These are phyloP conservation scores for Ogataea ganodermae DNA, from an alignment of 805 yeast species.

Conservation along the genomic window DNA sequence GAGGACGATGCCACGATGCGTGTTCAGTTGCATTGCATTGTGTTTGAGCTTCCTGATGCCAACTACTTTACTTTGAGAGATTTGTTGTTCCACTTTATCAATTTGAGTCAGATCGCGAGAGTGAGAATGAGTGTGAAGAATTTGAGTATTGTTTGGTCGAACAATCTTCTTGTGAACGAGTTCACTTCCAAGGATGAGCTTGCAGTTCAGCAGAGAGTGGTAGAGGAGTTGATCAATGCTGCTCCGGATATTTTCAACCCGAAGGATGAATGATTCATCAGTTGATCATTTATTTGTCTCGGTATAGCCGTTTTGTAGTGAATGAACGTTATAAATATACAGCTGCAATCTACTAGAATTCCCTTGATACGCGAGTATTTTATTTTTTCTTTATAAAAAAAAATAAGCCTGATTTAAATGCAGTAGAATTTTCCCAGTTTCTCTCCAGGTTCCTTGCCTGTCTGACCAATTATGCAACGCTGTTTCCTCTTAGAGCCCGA, in stretches of 20 bases:
- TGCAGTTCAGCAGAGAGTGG: conserved; percentile 52
- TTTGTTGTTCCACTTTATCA: conserved; percentile 72
- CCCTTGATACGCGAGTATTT: no score
- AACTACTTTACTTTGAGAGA: conserved; percentile 90
- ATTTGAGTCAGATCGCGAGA: conserved; percentile 43
- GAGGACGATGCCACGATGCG: conserved; percentile 56
- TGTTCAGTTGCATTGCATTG: conserved; percentile 82
- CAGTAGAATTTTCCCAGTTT: not conserved
- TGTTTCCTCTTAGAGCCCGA: conserved; percentile 3
- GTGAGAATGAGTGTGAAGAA: conserved; percentile 84
- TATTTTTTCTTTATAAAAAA: no score
- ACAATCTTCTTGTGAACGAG: conserved; percentile 72
- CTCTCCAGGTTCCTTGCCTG: not conserved
- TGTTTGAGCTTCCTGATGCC: conserved; percentile 90
- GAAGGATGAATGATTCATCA: conserved; percentile 16
- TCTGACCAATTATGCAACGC: not conserved
- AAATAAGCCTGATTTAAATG: no score
- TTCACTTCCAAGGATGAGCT: conserved; percentile 56
- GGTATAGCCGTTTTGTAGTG: no score
- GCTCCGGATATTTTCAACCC: conserved; percentile 73
- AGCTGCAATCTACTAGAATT: no score
- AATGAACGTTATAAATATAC: no score
- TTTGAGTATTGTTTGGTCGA: conserved; percentile 94
- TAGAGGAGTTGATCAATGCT: conserved; percentile 81
- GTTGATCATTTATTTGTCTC: no score